Conservation (phyloP, 2,329 filamentous ascomycete genomes). For the Cordyceps javanica region DNA sequence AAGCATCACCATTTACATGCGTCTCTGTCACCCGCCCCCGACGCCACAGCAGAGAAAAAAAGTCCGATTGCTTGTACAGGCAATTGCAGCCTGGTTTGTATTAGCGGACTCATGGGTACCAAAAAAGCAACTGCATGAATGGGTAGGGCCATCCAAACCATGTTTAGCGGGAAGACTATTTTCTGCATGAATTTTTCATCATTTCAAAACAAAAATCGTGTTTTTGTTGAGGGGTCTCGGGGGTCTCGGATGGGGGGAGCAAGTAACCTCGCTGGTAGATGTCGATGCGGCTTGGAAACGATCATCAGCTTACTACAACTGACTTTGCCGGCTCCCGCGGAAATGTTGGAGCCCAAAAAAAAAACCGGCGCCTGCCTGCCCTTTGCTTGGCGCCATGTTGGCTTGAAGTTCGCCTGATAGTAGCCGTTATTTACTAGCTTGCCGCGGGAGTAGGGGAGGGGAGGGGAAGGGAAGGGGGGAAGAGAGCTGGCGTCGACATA, state of each 20-base stretch:
- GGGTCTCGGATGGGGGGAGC: too few species aligned
- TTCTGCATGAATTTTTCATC: background rate
- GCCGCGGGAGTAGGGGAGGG: too few species aligned
- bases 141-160: too few species aligned
- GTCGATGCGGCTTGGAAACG: background rate
- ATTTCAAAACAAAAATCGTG: background rate
- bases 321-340: slow-evolving; percentile 8
- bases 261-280: too few species aligned
- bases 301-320: background rate
- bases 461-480: too few species aligned
- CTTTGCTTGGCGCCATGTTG: background rate
- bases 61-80: background rate
- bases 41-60: background rate
- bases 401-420: background rate
- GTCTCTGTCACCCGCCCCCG: background rate
- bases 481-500: too few species aligned
- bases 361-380: too few species aligned
- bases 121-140: background rate
- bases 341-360: background rate
- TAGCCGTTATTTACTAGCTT: too few species aligned
- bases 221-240: slow-evolving; percentile 6
- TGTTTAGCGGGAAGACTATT: background rate
- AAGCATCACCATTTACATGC: slow-evolving; percentile 8
- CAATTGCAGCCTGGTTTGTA: background rate
- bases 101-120: background rate